phyloP scores from a whole-genome alignment of 2,329 filamentous ascomycete genomes.

The Stachybotrys chartarum region DNA sequence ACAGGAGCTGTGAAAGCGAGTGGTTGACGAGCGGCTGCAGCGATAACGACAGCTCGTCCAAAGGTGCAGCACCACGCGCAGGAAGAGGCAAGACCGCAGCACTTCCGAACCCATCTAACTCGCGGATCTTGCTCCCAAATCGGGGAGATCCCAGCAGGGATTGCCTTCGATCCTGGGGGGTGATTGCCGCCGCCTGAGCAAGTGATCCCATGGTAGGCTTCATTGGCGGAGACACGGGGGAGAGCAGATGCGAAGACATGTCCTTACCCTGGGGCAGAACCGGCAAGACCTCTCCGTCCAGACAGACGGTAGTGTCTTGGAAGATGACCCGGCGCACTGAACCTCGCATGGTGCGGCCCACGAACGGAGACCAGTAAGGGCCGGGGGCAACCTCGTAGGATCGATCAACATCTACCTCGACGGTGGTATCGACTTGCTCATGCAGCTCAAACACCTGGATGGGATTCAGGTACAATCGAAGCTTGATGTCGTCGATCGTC shows the following conservation, averaged over 20 bases:
- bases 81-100: slow-evolving; percentile 12
- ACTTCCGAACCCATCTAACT: slow-evolving; percentile 13
- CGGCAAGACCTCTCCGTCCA: slow-evolving; percentile 56
- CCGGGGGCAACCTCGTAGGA: slow-evolving; percentile 49
- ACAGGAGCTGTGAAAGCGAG: slow-evolving; percentile 64
- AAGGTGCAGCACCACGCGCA: slow-evolving; percentile 13
- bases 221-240: slow-evolving; percentile 50
- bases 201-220: slow-evolving; percentile 40
- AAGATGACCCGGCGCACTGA: slow-evolving; percentile 71
- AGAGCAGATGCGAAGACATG: slow-evolving; percentile 62
- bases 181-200: slow-evolving; percentile 23
- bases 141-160: slow-evolving; percentile 21
- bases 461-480: slow-evolving; percentile 68
- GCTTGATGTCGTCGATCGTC: slow-evolving; percentile 65
- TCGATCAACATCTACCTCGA: slow-evolving; percentile 72
- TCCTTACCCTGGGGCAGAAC: slow-evolving; percentile 59
- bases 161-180: slow-evolving; percentile 24
- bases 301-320: slow-evolving; percentile 65
- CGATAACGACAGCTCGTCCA: slow-evolving; percentile 40
- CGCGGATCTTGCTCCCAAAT: slow-evolving; percentile 22
- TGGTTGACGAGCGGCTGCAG: slow-evolving; percentile 46
- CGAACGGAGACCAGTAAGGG: slow-evolving; percentile 63
- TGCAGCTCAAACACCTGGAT: slow-evolving; percentile 78
- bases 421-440: slow-evolving; percentile 64
- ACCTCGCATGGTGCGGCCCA: slow-evolving; percentile 60